These are phyloP conservation scores for Suillus paluster DNA, from an alignment of 768 basidiomycete species.

Conservation along the genomic window DNA sequence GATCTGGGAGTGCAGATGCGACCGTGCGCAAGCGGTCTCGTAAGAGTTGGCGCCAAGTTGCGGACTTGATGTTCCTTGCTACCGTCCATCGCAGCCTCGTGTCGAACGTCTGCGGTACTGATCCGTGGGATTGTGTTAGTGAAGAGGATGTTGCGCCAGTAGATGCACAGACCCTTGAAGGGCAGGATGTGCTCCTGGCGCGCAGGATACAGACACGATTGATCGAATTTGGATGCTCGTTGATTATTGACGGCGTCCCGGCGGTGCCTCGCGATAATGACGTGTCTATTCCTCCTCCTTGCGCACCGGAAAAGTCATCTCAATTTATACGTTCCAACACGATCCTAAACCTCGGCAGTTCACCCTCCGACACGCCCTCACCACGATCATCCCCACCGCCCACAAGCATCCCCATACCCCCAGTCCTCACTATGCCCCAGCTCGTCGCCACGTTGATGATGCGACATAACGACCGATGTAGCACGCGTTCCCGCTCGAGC, in stretches of 20 bases:
- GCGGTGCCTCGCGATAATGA: not conserved
- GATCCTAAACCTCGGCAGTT: constrained; percentile 18
- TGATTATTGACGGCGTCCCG: not conserved
- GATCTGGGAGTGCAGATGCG: constrained; percentile 3
- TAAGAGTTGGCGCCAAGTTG: constrained; percentile 35
- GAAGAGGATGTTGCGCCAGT: constrained; percentile 5
- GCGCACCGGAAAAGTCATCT: not conserved
- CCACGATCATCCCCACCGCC: constrained; percentile 13
- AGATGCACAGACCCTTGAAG: constrained; percentile 19
- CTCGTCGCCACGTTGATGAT: constrained; percentile 36
- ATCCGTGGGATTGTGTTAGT: constrained; percentile 21
- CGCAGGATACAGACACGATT: constrained; percentile 38
- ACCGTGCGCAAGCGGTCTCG: constrained; percentile 33
- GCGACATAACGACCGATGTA: constrained; percentile 27
- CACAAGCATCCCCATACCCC: constrained; percentile 12
- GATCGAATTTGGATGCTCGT: constrained; percentile 34
- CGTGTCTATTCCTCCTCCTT: constrained; percentile 8
- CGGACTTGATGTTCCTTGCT: constrained; percentile 42
- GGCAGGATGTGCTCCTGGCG: constrained; percentile 38
- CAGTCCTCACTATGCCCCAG: constrained; percentile 34
- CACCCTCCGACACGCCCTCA: constrained; percentile 4
- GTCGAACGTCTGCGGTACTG: not conserved
- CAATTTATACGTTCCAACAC: constrained; percentile 16
- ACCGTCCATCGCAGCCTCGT: constrained; percentile 41
- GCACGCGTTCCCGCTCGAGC: constrained; percentile 20